Conservation (phyloP, 2,329 filamentous ascomycete species). For the Cylindrodendrum hubeiense region DNA sequence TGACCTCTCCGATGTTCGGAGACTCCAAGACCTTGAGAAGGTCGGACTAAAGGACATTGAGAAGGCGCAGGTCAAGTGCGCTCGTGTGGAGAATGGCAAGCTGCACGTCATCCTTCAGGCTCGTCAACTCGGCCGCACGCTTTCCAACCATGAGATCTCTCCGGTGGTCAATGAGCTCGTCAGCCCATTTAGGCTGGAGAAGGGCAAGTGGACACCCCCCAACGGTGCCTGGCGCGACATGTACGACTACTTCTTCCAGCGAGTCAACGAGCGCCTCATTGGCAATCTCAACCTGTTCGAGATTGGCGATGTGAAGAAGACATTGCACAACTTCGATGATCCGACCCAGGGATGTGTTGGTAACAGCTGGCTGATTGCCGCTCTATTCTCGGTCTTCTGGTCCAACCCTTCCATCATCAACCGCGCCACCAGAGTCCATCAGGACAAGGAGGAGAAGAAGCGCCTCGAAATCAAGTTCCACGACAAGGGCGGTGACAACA, state of each 20-base stretch:
- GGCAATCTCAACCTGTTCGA: slow-evolving; percentile 47
- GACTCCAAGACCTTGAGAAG: slow-evolving; percentile 55
- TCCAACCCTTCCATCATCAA: slow-evolving; percentile 57
- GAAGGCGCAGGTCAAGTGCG: slow-evolving; percentile 52
- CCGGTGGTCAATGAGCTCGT: slow-evolving; percentile 55
- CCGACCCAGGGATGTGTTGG: slow-evolving; percentile 56
- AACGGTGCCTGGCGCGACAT: slow-evolving; percentile 57
- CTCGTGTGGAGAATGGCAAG: slow-evolving; percentile 60
- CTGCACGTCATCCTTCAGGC: slow-evolving; percentile 55
- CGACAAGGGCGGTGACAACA: slow-evolving; percentile 59
- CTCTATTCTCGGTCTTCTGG: slow-evolving; percentile 60
- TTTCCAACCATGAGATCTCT: slow-evolving; percentile 56
- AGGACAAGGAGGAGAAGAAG: slow-evolving; percentile 43
- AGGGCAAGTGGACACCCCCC: slow-evolving; percentile 52
- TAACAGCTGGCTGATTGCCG: slow-evolving; percentile 59
- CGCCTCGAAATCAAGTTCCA: slow-evolving; percentile 53
- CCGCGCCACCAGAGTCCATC: slow-evolving; percentile 47
- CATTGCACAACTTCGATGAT: slow-evolving; percentile 52
- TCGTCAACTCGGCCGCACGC: slow-evolving; percentile 48
- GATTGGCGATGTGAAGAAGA: slow-evolving; percentile 37
- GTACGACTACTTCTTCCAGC: slow-evolving; percentile 51
- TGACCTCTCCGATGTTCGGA: slow-evolving; percentile 55
- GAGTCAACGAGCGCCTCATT: slow-evolving; percentile 47
- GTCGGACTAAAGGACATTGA: slow-evolving; percentile 55
- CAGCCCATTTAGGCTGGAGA: slow-evolving; percentile 51